phyloP scores from a whole-genome alignment of 202 grass and related monocot species.

The Sporobolus alterniflorus region DNA sequence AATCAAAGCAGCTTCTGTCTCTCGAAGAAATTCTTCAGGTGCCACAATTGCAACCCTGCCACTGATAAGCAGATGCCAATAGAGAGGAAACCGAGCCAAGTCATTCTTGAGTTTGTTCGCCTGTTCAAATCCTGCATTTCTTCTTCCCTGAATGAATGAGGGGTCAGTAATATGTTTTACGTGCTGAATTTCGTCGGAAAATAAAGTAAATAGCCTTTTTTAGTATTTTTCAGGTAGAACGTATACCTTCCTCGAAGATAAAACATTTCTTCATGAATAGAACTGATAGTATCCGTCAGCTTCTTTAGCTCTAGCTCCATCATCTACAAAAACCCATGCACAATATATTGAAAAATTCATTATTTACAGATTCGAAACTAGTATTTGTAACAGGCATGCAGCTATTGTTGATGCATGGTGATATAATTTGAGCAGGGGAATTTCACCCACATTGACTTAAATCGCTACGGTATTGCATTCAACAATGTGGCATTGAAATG shows the following conservation, averaged over 20 bases:
- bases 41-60: conserved; percentile 68
- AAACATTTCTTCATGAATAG: conserved; percentile 80
- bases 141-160: conserved; percentile 57
- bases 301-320: conserved; percentile 81
- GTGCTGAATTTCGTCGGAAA: not conserved
- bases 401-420: not conserved
- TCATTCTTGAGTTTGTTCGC: conserved; percentile 69
- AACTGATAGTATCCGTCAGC: conserved; percentile 62
- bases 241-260: conserved; percentile 71
- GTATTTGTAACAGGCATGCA: not conserved
- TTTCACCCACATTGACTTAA: no score
- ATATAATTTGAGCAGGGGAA: no score
- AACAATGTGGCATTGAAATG: no score
- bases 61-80: conserved; percentile 68
- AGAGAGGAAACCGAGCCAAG: conserved; percentile 76
- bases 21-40: conserved; percentile 87
- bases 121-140: conserved; percentile 92
- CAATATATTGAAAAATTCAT: not conserved
- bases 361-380: not conserved
- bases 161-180: not conserved
- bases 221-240: not conserved
- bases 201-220: not conserved
- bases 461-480: no score
- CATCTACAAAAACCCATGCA: conserved; percentile 28
- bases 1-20: conserved; percentile 76